These are phyloP conservation scores for Cicer pinnatifidum DNA, from an alignment of 306 rosid species.

Conservation along the genomic window DNA sequence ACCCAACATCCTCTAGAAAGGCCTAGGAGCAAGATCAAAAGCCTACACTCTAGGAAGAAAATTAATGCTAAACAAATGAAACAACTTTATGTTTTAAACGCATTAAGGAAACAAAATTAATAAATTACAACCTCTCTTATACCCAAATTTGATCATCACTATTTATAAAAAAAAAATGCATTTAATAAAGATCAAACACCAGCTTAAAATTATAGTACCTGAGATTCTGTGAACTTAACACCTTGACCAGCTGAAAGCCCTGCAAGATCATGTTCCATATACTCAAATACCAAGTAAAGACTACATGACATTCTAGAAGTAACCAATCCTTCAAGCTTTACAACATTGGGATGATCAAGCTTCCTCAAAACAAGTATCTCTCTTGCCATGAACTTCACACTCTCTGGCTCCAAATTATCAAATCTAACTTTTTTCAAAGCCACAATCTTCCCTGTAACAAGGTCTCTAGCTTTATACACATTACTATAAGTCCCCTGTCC, in stretches of 20 bases:
- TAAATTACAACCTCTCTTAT: constrained; percentile 27
- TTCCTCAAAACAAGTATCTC: constrained; percentile 84
- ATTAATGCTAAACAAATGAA: constrained; percentile 38
- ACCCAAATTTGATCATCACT: constrained; percentile 48
- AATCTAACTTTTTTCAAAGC: constrained; percentile 97
- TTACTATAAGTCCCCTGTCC: constrained; percentile 99
- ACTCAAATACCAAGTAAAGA: constrained; percentile 89
- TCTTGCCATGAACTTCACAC: constrained; percentile 98
- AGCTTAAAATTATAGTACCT: constrained; percentile 64
- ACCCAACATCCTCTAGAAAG: constrained; percentile 54
- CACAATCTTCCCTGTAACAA: constrained; percentile 80
- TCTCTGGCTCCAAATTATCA: constrained; percentile 94
- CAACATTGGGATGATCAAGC: constrained; percentile 97
- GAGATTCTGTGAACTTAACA: constrained; percentile 86
- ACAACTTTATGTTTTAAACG: constrained; percentile 24
- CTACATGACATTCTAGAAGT: constrained; percentile 99
- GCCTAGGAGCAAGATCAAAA: constrained; percentile 49
- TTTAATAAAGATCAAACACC: constrained; percentile 28
- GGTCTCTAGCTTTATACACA: constrained; percentile 93
- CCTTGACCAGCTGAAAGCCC: constrained; percentile 87
- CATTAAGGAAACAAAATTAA: constrained; percentile 35
- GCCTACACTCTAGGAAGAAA: constrained; percentile 43
- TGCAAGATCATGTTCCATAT: constrained; percentile 98
- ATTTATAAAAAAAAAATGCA: constrained; percentile 18
- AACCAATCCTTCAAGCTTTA: constrained; percentile 93